A percentile compares a stretch with the other conserved stretches of the same genome.
These are phyloP conservation scores for Malassezia psittaci DNA, from an alignment of 1,284 basidiomycete species.

Conservation along the genomic window DNA sequence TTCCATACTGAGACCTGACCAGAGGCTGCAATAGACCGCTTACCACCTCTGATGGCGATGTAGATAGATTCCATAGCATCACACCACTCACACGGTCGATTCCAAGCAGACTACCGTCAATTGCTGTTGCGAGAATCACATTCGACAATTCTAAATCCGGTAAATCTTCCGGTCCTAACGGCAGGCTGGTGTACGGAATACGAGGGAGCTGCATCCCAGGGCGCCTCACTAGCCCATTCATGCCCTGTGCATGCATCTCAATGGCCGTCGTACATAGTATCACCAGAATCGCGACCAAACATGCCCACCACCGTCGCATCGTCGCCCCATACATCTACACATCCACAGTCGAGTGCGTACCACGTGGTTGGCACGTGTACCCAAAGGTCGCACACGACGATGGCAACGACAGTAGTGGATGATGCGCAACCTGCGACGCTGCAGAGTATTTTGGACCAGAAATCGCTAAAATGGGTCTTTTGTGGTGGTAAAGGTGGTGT, in stretches of 20 bases:
- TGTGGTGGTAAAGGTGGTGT: constrained; percentile 48
- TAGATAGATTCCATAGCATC: constrained; percentile 27
- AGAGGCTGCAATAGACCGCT: constrained; percentile 24
- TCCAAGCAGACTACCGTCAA: constrained; percentile 83
- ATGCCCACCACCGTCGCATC: constrained; percentile 2
- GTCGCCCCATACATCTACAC: not conserved
- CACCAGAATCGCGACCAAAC: not conserved
- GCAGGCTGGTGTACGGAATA: constrained; percentile 10
- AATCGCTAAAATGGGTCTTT: constrained; percentile 46
- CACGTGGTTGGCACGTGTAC: constrained; percentile 2
- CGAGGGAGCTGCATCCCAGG: not conserved
- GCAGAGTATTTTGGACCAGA: constrained; percentile 44
- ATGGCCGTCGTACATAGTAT: not conserved
- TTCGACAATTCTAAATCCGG: constrained; percentile 59
- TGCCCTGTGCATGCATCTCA: not conserved
- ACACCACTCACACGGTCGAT: constrained; percentile 66
- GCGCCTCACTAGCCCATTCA: not conserved
- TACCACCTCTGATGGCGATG: constrained; percentile 17
- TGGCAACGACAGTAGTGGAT: constrained; percentile 22
- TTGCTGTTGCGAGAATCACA: constrained; percentile 68
- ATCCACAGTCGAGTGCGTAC: too few species aligned
- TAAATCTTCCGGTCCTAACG: constrained; percentile 1
- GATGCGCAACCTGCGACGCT: constrained; percentile 37
- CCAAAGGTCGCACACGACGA: not conserved
- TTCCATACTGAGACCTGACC: constrained; percentile 32